phyloP scores from a whole-genome alignment of 1,284 basidiomycete species.

The Irpex sp. region DNA sequence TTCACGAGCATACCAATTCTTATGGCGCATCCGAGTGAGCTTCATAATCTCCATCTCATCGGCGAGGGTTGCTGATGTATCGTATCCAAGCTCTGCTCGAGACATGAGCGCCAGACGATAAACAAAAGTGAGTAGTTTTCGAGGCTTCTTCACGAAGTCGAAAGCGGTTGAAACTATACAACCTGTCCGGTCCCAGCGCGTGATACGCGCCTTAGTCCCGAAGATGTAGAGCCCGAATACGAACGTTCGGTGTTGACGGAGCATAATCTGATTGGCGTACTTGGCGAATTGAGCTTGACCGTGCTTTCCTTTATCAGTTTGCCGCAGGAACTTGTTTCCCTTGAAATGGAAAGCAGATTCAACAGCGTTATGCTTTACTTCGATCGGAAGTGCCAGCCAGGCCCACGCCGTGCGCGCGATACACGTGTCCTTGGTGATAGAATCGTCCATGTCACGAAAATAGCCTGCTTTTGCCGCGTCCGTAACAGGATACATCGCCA shows the following conservation, averaged over 20 bases:
- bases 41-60: neutral
- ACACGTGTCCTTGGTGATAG: neutral
- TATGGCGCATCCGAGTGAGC: neutral
- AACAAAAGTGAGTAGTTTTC: conserved; percentile 17
- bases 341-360: conserved; percentile 1
- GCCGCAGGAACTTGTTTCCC: neutral
- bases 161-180: conserved; percentile 15
- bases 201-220: conserved; percentile 3
- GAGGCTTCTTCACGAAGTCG: conserved; percentile 2
- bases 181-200: conserved; percentile 19
- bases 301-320: neutral
- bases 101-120: conserved; percentile 14
- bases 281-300: conserved; percentile 6
- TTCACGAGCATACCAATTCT: neutral
- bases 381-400: conserved; percentile 1
- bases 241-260: conserved; percentile 17
- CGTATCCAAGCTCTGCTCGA: neutral
- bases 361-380: neutral
- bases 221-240: conserved; percentile 15
- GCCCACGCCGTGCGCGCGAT: conserved; percentile 1
- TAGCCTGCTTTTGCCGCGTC: neutral
- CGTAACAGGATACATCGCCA: neutral
- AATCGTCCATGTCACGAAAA: neutral
- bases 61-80: neutral
- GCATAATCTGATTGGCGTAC: conserved; percentile 11